These are phyloP conservation scores for Fomitiporia mediterranea DNA, from an alignment of 1,284 basidiomycete species.

Conservation along the genomic window DNA sequence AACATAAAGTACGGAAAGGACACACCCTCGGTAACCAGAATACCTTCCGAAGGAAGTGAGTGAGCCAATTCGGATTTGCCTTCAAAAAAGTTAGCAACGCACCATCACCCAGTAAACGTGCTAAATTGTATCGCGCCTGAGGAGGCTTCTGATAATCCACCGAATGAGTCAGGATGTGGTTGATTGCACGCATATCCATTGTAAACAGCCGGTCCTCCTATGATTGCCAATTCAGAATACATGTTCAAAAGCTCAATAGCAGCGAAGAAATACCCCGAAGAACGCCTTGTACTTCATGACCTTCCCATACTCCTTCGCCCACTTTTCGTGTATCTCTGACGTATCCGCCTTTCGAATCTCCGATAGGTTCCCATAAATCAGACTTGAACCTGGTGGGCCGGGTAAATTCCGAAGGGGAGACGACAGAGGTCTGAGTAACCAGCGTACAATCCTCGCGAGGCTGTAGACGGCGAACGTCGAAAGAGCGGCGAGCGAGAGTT, in stretches of 20 bases:
- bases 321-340: slow-evolving; percentile 16
- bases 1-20: no score
- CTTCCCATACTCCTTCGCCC: slow-evolving; percentile 25
- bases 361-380: slow-evolving; percentile 49
- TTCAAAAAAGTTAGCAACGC: neutral
- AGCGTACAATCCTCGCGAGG: neutral
- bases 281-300: slow-evolving; percentile 21
- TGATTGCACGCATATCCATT: slow-evolving; percentile 33
- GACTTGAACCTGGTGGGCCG: slow-evolving; percentile 45
- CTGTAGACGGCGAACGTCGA: neutral
- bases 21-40: slow-evolving; percentile 18
- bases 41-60: slow-evolving; percentile 3
- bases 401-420: slow-evolving; percentile 45
- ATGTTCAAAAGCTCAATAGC: no score
- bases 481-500: neutral
- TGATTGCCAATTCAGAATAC: neutral
- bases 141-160: slow-evolving; percentile 33
- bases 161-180: slow-evolving; percentile 35
- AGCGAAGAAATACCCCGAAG: slow-evolving; percentile 16
- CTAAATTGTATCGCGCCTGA: slow-evolving; percentile 25
- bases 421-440: neutral
- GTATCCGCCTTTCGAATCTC: slow-evolving; percentile 31
- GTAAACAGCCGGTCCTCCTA: slow-evolving; percentile 29
- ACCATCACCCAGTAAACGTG: slow-evolving; percentile 28
- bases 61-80: neutral